Evolutionary conservation across 371 early-diverging fungal species (phyloP), one percentile per base, ranked within the genome.

Genomic region (Actinomortierella wolfii): DNA sequence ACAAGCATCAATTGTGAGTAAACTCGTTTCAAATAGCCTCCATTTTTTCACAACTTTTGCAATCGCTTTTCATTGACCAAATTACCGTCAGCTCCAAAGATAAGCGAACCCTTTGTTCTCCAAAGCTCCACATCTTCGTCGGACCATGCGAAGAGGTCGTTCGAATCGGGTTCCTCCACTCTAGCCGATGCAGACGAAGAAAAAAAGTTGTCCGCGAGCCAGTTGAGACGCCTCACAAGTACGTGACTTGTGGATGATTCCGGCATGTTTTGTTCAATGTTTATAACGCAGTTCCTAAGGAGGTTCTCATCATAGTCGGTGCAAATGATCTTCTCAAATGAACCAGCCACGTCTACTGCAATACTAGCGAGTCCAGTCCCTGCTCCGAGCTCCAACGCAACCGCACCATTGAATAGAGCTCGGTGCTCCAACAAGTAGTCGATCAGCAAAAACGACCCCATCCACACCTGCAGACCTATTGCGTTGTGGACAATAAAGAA

Each of bases 81-180:
- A 7, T 28, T 69, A 69, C 70, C 70, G 29, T 69, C 70, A 34
- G 70, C 64, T 24, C 60, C 70, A 54, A 69, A 40, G 49, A 69
- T 49, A 15, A 60, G 59, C 2, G 70, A 52, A 3, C 70, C 70
- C 14, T 64, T 56, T 15, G 14, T 42, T 28, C 18, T 59, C 70
- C 70, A 69, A 17, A 59, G 56, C 18, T 43, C 45, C 5, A 41
- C 20, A 1, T 69, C 70, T n/a, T 48, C 29, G 4, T 2, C 20
- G 0, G 39, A 44, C 70, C 70, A 69, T 3, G 43, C 43, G 25
- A 57, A 34, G 34, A 34, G 11, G 34, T 34, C 11, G 34, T 34
- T 11, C 34, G n/a, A 4, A 4, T 34, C 34, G 1, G 21, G 15
- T 21, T 26, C 54, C 4, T 49, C 20, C 13, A 15, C 46, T 8